These are phyloP conservation scores for Oryza brachyantha DNA, from an alignment of 176 grass and related monocot genomes.

Conservation along the genomic window DNA sequence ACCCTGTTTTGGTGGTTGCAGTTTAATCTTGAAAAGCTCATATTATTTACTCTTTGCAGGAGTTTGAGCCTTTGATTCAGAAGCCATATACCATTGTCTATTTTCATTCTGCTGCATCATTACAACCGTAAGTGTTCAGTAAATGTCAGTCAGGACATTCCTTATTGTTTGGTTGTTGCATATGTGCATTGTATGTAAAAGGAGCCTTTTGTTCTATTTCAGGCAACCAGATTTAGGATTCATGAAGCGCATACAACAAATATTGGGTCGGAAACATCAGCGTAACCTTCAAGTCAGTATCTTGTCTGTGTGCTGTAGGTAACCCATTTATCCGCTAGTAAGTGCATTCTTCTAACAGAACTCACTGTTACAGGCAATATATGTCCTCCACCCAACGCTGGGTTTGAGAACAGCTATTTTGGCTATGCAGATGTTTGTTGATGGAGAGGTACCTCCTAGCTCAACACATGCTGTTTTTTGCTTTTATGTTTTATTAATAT, in stretches of 20 bases:
- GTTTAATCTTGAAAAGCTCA: slow-evolving; percentile 14
- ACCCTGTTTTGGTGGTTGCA: not conserved
- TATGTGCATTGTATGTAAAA: not conserved
- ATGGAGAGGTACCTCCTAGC: slow-evolving; percentile 72
- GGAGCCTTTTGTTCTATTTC: slow-evolving; percentile 26
- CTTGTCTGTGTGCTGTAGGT: not conserved
- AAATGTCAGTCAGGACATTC: not conserved
- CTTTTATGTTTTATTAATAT: not conserved
- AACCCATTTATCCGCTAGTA: not conserved
- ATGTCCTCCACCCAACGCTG: slow-evolving; percentile 87
- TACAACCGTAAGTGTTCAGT: slow-evolving; percentile 71
- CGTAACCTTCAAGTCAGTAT: slow-evolving; percentile 81
- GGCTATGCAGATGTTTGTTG: slow-evolving; percentile 80
- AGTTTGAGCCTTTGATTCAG: slow-evolving; percentile 98
- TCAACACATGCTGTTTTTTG: not conserved
- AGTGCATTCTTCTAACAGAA: slow-evolving; percentile 13
- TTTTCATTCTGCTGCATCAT: slow-evolving; percentile 90
- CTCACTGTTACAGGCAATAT: slow-evolving; percentile 63
- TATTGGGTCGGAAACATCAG: slow-evolving; percentile 87
- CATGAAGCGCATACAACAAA: slow-evolving; percentile 91
- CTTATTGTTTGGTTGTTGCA: slow-evolving; percentile 1
- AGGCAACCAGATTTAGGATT: slow-evolving; percentile 98
- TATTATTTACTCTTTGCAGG: slow-evolving; percentile 43
- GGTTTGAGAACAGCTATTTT: slow-evolving; percentile 89
- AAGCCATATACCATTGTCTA: slow-evolving; percentile 95